Conservation (phyloP, 2,329 filamentous ascomycete genomes). For the Aspergillus calidoustus region DNA sequence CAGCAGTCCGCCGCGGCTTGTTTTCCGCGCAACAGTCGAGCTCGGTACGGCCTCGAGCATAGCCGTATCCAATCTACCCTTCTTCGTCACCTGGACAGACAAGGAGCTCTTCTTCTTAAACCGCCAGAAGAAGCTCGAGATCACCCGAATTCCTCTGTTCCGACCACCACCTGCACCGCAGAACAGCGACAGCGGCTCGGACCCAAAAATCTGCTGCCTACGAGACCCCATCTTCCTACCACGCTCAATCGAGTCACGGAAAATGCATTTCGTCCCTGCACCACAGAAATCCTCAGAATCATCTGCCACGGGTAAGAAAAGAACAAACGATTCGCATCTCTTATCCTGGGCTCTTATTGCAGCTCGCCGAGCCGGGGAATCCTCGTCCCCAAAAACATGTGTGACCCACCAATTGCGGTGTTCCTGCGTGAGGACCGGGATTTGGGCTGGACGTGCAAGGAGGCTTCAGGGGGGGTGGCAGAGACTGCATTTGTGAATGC, state of each 20-base stretch:
- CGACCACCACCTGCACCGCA: background rate
- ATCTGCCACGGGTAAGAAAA: background rate
- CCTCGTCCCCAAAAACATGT: background rate
- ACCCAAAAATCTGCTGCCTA: background rate
- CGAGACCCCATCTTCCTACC: background rate
- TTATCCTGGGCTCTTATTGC: background rate
- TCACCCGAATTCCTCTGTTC: background rate
- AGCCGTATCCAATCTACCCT: conserved; percentile 6
- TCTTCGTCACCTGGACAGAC: conserved; percentile 8
- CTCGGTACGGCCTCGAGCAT: background rate
- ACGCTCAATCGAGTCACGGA: background rate
- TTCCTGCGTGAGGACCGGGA: conserved; percentile 3
- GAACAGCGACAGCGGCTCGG: background rate
- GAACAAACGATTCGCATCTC: background rate
- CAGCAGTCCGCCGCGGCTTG: background rate
- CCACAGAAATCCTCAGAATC: background rate
- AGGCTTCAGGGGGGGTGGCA: background rate
- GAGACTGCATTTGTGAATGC: background rate
- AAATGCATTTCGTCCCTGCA: background rate
- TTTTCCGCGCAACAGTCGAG: conserved; percentile 7
- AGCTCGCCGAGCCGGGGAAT: conserved; percentile 1
- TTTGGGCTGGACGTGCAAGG: conserved; percentile 2
- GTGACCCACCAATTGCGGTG: conserved; percentile 1
- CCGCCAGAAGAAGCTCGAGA: background rate
- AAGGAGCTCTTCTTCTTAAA: conserved; percentile 7